Evolutionary conservation across 164 flowering plant species (phyloP), one percentile per base, ranked within the genome.

Genomic region (Piper betle): DNA sequence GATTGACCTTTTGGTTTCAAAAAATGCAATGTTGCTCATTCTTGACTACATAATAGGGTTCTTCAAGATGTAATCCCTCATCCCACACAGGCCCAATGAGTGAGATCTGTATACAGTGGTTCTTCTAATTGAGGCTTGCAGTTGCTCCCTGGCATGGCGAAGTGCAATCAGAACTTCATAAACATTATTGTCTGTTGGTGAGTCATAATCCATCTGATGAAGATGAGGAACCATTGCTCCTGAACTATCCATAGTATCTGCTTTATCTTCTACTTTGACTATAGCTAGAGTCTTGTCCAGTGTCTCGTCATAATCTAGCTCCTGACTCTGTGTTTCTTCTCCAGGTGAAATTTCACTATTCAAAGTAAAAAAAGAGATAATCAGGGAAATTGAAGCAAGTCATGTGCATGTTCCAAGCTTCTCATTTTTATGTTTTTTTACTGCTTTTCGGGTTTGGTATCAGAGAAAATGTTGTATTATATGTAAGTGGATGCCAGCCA

Each of bases 121-220:
- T 66, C 69, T 74, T 43, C 53, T 75, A 78, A 82, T 72, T 61
- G 84, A 74, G 39, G 65, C 77, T 65, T 77, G 78, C 65, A 84
- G 73, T 39, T 66, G 67, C 25, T 78, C 84, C 63, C 72, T 80
- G 43, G 77, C 85, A 52, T 55, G 78, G 72, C 71, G 78, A 57
- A 87, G 65, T 37, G 79, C 73, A 39, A 73, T 74, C 60, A 87
- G 83, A 67, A 80, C 84, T 54, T 82, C 80, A 25, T 46, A 55
- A 43, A 80, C 69, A n/a, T 57, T 65, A 60, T 60, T 65, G 39
- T 64, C 71, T 19, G 73, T 75, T 62, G 61, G 67, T 53, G 68
- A 18, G 11, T 46, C 15, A 46, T 46, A 46, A 46, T 46, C 50
- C 50, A 46, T 46, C 12, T 12, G 50, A 46, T 46, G 15, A 46